Evolutionary conservation across 2,329 filamentous ascomycete species (phyloP), one percentile per base, ranked within the genome.

Genomic region (Beauveria sp.): DNA sequence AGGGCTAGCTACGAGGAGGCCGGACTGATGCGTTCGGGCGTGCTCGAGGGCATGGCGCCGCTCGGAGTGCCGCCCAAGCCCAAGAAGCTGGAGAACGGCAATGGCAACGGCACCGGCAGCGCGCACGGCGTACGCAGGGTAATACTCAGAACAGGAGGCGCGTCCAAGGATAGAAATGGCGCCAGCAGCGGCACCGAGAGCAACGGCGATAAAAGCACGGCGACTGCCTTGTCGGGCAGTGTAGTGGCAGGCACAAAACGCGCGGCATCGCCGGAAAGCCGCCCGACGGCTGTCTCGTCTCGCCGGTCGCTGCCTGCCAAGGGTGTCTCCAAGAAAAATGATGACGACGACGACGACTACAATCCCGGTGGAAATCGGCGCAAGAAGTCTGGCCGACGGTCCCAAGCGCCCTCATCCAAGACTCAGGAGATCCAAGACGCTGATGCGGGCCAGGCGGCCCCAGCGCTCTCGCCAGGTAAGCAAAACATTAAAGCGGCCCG

Each of bases 1-100:
- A 84, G 81, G 73, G 71, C 92, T 12, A 93, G 89, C 71, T 96
- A 88, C 71, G 86, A 90, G 77, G 91, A 96, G 71, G 85, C 82
- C 62, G 89, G 89, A 50, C 81, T 95, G 67, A 79, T 88, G 68
- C 81, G 88, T 54, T 85, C 86, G 72, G 90, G 90, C 65, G 89
- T 96, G 20, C 79, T 96, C 62, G 87, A 90, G 73, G 87, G 87
- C 68, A 96, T 96, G 92, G 87, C 86, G 58, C 87, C 92, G 28
- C 77, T 96, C 61, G 92, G 92, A 46, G 82, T 86, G 60, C 79
- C 86, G 67, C 92, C 92, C 14, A 85, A 83, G 74, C 81, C 73
- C 43, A 79, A 77, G 70, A 75, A 71, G 68, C 67, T 65, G 26
- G 72, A 65, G 10, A 68, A 63, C 55, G 67, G 73, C 63, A 67